A percentile compares a stretch with the other conserved stretches of the same genome.
These are phyloP conservation scores for Raddia distichophylla DNA, from an alignment of 176 grass and related monocot genomes.

Conservation along the genomic window DNA sequence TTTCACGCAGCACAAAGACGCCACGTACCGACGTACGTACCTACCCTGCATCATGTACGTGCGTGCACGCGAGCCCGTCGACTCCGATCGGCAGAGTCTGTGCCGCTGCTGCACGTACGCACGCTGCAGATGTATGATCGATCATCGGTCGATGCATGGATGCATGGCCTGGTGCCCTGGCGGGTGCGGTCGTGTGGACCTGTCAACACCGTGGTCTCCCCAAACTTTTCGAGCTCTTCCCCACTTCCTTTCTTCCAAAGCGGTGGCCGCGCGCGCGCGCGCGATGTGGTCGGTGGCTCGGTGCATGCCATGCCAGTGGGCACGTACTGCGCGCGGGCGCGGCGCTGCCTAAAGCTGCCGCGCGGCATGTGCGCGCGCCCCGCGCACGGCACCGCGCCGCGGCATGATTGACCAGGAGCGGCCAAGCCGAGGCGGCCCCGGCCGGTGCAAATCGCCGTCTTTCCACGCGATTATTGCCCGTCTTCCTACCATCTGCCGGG, in stretches of 20 bases:
- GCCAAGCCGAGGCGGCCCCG: constrained; percentile 2
- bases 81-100: background rate
- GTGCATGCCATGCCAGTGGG: constrained; percentile 38
- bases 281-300: constrained; percentile 30
- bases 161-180: background rate
- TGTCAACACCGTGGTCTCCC: constrained; percentile 41
- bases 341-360: constrained; percentile 46
- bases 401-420: constrained; percentile 22
- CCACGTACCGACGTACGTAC: no score
- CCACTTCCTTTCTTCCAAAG: constrained; percentile 34
- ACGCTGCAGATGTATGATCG: background rate
- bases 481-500: constrained; percentile 40
- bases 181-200: constrained; percentile 42
- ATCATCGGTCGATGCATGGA: background rate
- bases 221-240: background rate
- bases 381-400: background rate
- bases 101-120: background rate
- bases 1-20: background rate
- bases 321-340: background rate
- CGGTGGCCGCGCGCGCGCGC: constrained; percentile 3
- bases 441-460: background rate
- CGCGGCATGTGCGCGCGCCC: background rate
- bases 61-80: background rate
- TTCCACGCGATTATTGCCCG: constrained; percentile 43
- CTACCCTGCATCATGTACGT: background rate